Evolutionary conservation across 352 stramenopile species (phyloP), one percentile per base, ranked within the genome.

Genomic region (Pythium dissotocum): DNA sequence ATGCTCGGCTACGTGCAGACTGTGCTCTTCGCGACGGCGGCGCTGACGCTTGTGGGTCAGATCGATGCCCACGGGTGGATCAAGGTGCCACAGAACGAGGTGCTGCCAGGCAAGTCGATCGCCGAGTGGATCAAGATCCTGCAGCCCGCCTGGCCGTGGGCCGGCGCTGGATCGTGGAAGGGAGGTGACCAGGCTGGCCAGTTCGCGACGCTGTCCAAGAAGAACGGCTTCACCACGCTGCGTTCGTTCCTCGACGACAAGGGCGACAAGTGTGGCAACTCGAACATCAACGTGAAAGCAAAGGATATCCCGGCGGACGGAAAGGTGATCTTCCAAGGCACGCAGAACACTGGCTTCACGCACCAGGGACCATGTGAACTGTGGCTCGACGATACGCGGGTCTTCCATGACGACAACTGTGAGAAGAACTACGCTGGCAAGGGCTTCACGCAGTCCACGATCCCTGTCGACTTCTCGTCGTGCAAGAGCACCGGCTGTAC

Each of bases 181-280:
- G 48, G 48, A 21, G 48, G 48, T 21, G 48, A 55, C 24, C 48
- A 55, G 48, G 48, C 48, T 21, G 48, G 48, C 8, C 48, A 55
- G 52, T 58, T 26, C 52, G 30, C 52, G 21, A 58, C 24, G 52
- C 24, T 40, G n/a, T 63, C 32, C 57, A 63, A 63, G 38, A 28
- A 26, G 33, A 51, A 40, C 38, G 21, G 26, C 10, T 63, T 51
- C 36, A 40, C 24, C 6, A 71, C 54, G 8, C 65, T 71, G 32
- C 57, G 65, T 14, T 60, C 51, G 40, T 66, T 65, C 46, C 26
- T 71, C n/a, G 55, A 71, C 6, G 49, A 71, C 42, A 65, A 66
- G 24, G 65, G 65, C 14, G 28, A 49, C 1, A 26, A 52, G 32
- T 71, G 57, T 26, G 57, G 58, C 44, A 61, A 62, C 30, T 61